Evolutionary conservation across 2,329 filamentous ascomycete species (phyloP).

Genomic region (Westerdykella aurantiaca): DNA sequence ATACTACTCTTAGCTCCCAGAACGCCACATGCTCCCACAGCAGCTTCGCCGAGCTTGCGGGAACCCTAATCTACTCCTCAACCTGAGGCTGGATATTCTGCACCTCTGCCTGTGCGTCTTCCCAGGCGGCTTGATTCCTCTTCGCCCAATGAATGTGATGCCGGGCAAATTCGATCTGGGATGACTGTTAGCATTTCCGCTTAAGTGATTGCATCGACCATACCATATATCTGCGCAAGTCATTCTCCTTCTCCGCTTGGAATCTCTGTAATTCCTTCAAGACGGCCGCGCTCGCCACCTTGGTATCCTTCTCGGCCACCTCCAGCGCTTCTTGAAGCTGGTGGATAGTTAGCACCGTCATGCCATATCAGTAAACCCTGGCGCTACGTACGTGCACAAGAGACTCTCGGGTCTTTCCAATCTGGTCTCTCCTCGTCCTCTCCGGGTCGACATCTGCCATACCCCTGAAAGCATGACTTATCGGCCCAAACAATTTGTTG

Average conservation of each 20-base stretch:
- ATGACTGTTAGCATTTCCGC: conserved; percentile 2
- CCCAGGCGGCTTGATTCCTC: conserved; percentile 87
- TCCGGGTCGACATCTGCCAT: conserved; percentile 96
- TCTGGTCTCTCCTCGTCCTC: conserved; percentile 82
- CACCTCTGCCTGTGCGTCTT: conserved; percentile 81
- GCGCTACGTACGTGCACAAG: conserved; percentile 52
- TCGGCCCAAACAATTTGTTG: conserved; percentile 85
- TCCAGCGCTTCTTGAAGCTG: conserved; percentile 87
- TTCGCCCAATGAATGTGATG: conserved; percentile 93
- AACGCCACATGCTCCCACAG: neutral
- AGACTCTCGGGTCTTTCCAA: conserved; percentile 90
- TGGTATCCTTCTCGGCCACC: conserved; percentile 84
- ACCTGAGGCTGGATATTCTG: conserved; percentile 64
- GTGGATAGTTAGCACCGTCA: conserved; percentile 13
- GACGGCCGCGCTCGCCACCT: conserved; percentile 83
- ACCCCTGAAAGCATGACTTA: conserved; percentile 92
- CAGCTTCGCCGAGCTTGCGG: neutral
- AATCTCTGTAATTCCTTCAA: conserved; percentile 87
- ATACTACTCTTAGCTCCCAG: neutral
- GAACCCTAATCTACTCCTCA: conserved; percentile 2
- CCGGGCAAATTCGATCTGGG: conserved; percentile 80
- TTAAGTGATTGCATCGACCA: conserved; percentile 33
- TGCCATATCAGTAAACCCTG: neutral
- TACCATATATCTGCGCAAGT: conserved; percentile 93
- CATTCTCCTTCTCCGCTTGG: conserved; percentile 91